Conservation (phyloP, 192 early-diverging fungal species). For the Jimgerdemannia flammicorona region DNA sequence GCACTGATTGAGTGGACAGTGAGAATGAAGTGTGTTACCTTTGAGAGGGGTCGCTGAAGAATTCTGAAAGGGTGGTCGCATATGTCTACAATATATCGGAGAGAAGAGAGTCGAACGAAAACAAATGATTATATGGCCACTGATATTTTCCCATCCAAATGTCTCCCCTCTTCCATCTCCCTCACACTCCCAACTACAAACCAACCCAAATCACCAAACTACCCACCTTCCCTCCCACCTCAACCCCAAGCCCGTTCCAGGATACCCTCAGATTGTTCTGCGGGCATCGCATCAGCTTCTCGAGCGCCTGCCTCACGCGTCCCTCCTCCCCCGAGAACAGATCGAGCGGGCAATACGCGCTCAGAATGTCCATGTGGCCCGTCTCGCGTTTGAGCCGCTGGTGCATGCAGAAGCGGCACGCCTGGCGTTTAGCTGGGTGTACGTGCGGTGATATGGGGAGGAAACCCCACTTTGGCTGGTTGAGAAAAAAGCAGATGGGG, state of each 20-base stretch:
- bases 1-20: no score
- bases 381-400: constrained; percentile 46
- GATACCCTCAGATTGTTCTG: constrained; percentile 56
- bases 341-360: constrained; percentile 68
- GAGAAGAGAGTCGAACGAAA: no score
- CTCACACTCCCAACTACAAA: not conserved
- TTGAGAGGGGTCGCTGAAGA: not conserved
- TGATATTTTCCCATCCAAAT: no score
- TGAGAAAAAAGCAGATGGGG: constrained; percentile 5
- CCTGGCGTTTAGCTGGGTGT: constrained; percentile 43
- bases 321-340: constrained; percentile 42
- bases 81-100: not conserved
- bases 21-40: not conserved
- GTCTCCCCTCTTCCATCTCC: not conserved
- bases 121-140: no score
- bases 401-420: constrained; percentile 80
- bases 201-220: not conserved
- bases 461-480: constrained; percentile 71
- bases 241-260: constrained; percentile 30
- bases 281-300: constrained; percentile 33
- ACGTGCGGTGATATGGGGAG: constrained; percentile 45
- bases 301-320: constrained; percentile 34
- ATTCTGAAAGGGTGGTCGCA: not conserved
- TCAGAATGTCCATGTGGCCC: constrained; percentile 17
- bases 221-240: not conserved